Base-by-base conservation (phyloP, 177 flowering plant species). In the Vitis hybrid region DNA sequence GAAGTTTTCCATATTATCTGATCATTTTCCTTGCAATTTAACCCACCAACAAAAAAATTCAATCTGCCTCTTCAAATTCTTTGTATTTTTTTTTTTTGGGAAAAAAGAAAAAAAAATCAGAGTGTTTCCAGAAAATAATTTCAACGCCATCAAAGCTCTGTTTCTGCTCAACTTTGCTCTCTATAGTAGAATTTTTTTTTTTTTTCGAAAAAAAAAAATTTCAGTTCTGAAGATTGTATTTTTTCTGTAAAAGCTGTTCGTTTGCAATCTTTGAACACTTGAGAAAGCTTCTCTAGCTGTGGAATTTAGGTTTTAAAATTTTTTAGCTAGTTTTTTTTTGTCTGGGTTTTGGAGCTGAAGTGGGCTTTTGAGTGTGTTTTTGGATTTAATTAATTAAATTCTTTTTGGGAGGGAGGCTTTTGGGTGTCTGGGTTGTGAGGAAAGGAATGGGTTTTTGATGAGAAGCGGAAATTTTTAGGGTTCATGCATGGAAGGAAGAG, bases 401-500 rank as follows among this genome's bases (percentile, higher is more conserved):
- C 30, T 57, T 70, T 19, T 11, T 32, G 3, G 19, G 45, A 67
- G 17, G 7, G 7, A 5, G 62, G 18, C 52, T 70, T 64, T 40
- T 21, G 15, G 32, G 63, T 56, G n/a, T 57, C 32, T 66, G 15
- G 68, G 50, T 66, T 56, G 40, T 45, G 45, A 34, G 52, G 50
- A 63, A 34, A 55, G 18, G 51, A 74, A 74, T 74, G 74, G 71
- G 71, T 73, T 70, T 75, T 73, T 66, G 71, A 66, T 64, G 52
- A 67, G 68, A 61, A 40, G 70, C 26, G 52, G 1, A 49, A 55
- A 19, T 69, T 75, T 57, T 40, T 67, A 54, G 67, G 74, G 66
- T 72, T 83, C 80, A 79, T 74, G 76, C 34, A 91, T 89, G 97
- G 95, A 93, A 74, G 87, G 83, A 56, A 77, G 83, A 69, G 88